Base-by-base conservation (phyloP, 192 early-diverging fungal genomes). In the Spinellus fusiger region DNA sequence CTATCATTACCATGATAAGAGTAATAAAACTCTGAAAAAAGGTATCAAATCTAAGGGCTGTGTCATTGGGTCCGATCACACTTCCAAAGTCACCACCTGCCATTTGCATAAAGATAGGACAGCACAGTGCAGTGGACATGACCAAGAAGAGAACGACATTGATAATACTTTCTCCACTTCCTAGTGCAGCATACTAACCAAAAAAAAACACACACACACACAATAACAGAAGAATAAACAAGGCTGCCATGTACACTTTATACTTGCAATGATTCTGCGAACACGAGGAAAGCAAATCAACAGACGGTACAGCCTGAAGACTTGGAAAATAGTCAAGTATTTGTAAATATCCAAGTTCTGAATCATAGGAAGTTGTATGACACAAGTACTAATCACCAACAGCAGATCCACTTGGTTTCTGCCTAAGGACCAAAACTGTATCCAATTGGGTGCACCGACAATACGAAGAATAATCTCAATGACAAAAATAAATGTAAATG, bases 301-400 rank as follows among this genome's bases (percentile, higher is more conserved):
- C 7, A 77, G 59, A 7, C 80, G 59, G 56, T 83, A 83, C 4
- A 73, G 51, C 9, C 80, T 56, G 4, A 76, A 12, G 0, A 80
- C 70, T 53, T 80, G 80, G 61, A 83, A 83, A 4, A 78, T 59
- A 6, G 80, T 80, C n/a, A 83, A 58, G 27, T 83, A 83, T 29
- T 68, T 66, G 53, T 80, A 83, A 4, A 34, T 44, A 16, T 12
- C 29, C 0, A 69, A 71, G 15, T 62, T 55, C 13, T 73, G 76
- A 51, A 83, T 80, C 20, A 52, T 25, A 16, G 80, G 78, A 32
- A 80, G 59, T 57, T 83, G 78, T 38, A 83, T 83, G 3, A 80
- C 53, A 47, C 78, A 64, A 0, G 78, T 83, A 4, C 53, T 48
- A 38, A 77, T 56, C 0, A 68, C 78, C 33, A 83, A 47, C 31